Conservation (phyloP, 164 flowering plant genomes). For the Nymphaea colorata region DNA sequence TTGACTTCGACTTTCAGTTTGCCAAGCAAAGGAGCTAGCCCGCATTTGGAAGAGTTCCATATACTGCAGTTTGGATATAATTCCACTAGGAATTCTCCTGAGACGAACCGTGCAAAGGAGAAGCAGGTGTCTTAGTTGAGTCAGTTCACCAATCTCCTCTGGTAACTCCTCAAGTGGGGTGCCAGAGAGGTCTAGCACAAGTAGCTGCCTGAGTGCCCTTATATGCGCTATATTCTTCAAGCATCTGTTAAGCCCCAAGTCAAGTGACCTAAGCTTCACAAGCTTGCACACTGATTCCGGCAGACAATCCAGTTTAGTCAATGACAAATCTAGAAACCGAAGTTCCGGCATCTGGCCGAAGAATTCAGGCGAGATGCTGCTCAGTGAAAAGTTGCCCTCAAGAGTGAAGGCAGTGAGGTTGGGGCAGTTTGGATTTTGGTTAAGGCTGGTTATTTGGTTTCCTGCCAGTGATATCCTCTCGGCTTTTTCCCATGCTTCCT, state of each 20-base stretch:
- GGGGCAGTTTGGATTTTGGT: background rate
- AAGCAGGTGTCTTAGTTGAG: too few species aligned
- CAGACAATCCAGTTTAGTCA: constrained; percentile 1
- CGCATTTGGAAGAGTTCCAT: too few species aligned
- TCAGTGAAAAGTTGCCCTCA: background rate
- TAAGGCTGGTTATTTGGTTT: background rate
- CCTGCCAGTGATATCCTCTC: constrained; percentile 2
- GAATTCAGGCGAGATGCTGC: constrained; percentile 7
- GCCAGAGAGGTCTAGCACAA: background rate
- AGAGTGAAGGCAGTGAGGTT: constrained; percentile 3
- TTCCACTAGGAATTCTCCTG: too few species aligned
- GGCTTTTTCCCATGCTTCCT: constrained; percentile 4
- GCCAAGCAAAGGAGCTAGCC: too few species aligned
- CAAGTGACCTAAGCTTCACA: constrained; percentile 1
- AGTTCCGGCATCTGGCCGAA: constrained; percentile 7
- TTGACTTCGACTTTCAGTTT: too few species aligned
- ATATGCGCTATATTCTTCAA: constrained; percentile 1
- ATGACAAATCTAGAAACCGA: constrained; percentile 8
- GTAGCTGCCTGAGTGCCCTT: background rate
- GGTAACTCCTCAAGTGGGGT: background rate
- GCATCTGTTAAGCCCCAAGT: background rate
- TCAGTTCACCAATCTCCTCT: background rate
- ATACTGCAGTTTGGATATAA: too few species aligned
- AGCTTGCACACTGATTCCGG: constrained; percentile 7
- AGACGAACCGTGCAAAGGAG: too few species aligned